Evolutionary conservation across 805 yeast genomes (phyloP), one percentile per base, ranked within the genome.

Genomic region (Metschnikowia noctiluminum): DNA sequence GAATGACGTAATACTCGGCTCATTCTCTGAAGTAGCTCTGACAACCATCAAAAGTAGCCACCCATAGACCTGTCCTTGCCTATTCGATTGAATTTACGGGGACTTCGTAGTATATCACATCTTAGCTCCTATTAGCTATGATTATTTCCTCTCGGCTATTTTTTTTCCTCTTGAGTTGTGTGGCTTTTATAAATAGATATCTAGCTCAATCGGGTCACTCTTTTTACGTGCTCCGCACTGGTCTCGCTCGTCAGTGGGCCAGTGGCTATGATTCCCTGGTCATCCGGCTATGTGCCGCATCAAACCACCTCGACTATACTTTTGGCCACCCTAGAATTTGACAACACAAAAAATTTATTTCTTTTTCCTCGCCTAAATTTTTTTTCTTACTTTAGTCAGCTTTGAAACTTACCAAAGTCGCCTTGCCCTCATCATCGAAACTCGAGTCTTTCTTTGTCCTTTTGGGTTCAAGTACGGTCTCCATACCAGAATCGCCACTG

Each of bases 251-350:
- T n/a, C n/a, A n/a, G n/a, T n/a, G n/a, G n/a, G n/a, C n/a, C n/a
- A n/a, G 34, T 31, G 16, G 16, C 36, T 32, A 10, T 5, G 6
- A 5, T 21, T 21, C 21, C 32, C 32, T 30, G 32, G 5, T 12
- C 32, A 30, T 12, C 44, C 36, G 44, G 44, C 32, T 41, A 41
- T 41, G 38, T 41, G 44, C 44, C 44, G 44, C 38, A 41, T 41
- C 27, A 26, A 37, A 26, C 35, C 35, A 41, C 38, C 44, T 34
- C 44, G 34, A 32, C 27, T 41, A n/a, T 31, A 35, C n/a, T 15
- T 21, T 41, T 41, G 44, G 44, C 44, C 44, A 41, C 38, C 44
- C 44, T 7, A 7, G 3, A 13, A 13, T 7, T 13, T 13, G 3
- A 34, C 13, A 12, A 13, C 3, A 13, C 15, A 2, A 12, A 13